Base-by-base conservation (phyloP, 1,139 yeast genomes). In the Sporopachydermia cereana region DNA sequence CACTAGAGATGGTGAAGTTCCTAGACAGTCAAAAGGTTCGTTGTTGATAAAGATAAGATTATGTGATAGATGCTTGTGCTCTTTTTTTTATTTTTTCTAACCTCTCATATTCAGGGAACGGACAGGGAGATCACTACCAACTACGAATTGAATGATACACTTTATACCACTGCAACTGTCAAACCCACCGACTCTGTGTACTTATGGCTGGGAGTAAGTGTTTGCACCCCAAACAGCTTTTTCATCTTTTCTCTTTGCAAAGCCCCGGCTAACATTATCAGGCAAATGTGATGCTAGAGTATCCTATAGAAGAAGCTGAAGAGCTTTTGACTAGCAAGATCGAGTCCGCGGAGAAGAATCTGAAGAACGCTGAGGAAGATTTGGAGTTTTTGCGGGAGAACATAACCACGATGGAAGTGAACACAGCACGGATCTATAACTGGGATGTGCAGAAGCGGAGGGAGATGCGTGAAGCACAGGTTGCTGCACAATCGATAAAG, bases 391-490 rank as follows among this genome's bases (percentile, higher is more conserved):
- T 93, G 56, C 75, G 95, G 56, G 95, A 89, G 53, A 88, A 89
- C 57, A 89, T 91, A 52, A 91, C 99, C 21, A 89, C 97, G 2
- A 85, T 91, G 91, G 97, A 91, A 62, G 99, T 91, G 45, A 91
- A 91, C 58, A 86, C 95, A 17, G 97, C 98, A 1, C 74, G 98
- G 53, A 77, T 88, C 47, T 89, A 89, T 61, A 91, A 91, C 59
- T 89, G 96, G 96, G 96, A 88, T 59, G 96, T 91, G 7, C 91
- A 84, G 57, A 74, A 86, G 65, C 76, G 95, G 58, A 77, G 74
- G 56, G 69, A 67, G 49, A 60, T 56, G 46, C 53, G 51, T 43
- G 56, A 54, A 46, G 48, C 45, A 36, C 48, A 43, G 4, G 42
- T 34, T 5, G 39, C 39, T n/a, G 39, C 39, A 34, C 39, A 34